phyloP scores from a whole-genome alignment of 345 rosid species.

The Salix suchowensis region DNA sequence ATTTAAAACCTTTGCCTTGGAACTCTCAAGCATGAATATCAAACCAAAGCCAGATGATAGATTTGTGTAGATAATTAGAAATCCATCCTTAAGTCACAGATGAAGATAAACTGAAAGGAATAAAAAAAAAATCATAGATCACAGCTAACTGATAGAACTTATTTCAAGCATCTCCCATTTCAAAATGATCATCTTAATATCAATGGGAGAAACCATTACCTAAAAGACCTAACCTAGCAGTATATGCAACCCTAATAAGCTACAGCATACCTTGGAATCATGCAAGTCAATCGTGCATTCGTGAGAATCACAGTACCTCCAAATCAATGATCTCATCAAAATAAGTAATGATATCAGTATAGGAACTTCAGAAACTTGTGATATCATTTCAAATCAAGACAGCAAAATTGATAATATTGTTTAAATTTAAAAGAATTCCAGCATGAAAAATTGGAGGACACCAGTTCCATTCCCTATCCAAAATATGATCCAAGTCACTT shows the following conservation, averaged over 20 bases:
- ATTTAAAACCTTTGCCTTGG: background rate
- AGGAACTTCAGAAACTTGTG: background rate
- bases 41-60: background rate
- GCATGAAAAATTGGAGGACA: background rate
- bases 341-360: background rate
- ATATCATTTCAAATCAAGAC: background rate
- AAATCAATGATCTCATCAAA: background rate
- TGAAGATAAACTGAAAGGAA: background rate
- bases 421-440: background rate
- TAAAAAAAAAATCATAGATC: background rate
- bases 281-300: background rate
- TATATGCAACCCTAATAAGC: background rate
- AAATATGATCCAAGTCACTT: background rate
- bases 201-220: background rate
- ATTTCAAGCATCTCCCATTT: background rate
- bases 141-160: background rate
- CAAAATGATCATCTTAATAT: background rate
- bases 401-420: background rate
- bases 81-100: background rate
- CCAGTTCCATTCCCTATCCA: background rate
- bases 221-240: background rate
- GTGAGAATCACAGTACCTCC: background rate
- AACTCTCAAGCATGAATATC: background rate
- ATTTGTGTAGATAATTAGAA: background rate
- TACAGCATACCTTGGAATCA: background rate